Base-by-base conservation (phyloP, 2,329 filamentous ascomycete species). In the Diaporthe caulivora region DNA sequence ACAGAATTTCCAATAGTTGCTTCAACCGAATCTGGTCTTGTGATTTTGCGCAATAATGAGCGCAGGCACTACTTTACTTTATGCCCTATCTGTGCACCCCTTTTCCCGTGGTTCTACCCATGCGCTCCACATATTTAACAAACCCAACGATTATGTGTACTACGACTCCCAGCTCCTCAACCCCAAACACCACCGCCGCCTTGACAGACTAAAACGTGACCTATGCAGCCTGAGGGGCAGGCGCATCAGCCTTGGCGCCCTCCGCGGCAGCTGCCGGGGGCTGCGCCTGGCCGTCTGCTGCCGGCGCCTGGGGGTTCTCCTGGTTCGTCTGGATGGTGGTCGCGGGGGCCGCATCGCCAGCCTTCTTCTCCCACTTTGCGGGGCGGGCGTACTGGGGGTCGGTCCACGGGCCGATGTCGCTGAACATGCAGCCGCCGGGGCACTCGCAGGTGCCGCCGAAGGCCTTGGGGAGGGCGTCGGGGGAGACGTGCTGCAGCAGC, bases 321-420 rank as follows among this genome's bases (percentile, higher is more conserved):
- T 83, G 82, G 78, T 82, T 81, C 78, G 71, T 74, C 73, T 78
- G 75, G 29, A 77, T 76, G 10, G 76, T 77, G 60, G 75, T 83
- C 54, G 77, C 29, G 44, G 60, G 60, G 17, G 62, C 62, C 18
- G 79, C 79, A 71, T 78, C 77, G 53, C 81, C 81, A 29, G 80
- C 78, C 76, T 86, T 85, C 83, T 87, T 86, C 81, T 89, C 87
- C 87, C 91, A 92, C 86, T 92, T 91, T 76, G 91, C 85, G 68
- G 92, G 88, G 80, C 86, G 90, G 70, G 89, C 85, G 87, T 89
- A 95, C 84, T 93, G 82, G 37, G 88, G 79, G 75, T 96, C 94
- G 78, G 89, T 89, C 97, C 97, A 99, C 70, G 97, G 97, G 69
- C 97, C 97, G 75, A 92, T 92, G 82, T 99, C 95, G 84, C 94